These are phyloP conservation scores for Curvularia sp. DNA, from an alignment of 2,329 filamentous ascomycete species.

Conservation along the genomic window DNA sequence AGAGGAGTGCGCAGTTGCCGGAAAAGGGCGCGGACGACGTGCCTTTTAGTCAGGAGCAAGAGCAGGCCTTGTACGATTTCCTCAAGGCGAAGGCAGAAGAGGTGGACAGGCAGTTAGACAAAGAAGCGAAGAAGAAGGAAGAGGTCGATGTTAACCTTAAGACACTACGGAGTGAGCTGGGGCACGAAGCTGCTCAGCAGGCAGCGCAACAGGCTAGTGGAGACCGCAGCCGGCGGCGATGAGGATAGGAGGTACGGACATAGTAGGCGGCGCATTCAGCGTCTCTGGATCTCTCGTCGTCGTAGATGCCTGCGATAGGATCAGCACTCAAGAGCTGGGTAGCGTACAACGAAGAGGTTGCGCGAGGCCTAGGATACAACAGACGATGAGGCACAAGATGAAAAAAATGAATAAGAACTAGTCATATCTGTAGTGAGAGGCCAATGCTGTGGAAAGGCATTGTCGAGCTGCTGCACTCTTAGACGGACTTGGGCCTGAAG, in stretches of 20 bases:
- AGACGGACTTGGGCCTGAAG: background rate
- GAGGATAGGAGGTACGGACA: constrained; percentile 3
- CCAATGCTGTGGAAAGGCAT: background rate
- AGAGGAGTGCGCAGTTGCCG: constrained; percentile 47
- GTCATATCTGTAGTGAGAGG: background rate
- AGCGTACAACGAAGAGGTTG: background rate
- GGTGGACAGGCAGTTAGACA: constrained; percentile 44
- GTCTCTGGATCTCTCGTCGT: background rate
- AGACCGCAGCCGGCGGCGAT: constrained; percentile 47
- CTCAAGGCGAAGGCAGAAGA: constrained; percentile 43
- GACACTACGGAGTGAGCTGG: constrained; percentile 41
- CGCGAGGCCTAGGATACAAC: background rate
- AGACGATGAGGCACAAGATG: too few relatives aligned
- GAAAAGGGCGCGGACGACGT: constrained; percentile 45
- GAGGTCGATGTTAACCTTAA: constrained; percentile 44
- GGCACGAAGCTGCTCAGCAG: constrained; percentile 48
- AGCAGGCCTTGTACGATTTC: constrained; percentile 41
- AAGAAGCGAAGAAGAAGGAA: constrained; percentile 42
- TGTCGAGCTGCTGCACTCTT: background rate
- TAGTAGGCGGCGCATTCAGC: background rate
- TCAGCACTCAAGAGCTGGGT: background rate
- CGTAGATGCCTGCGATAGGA: background rate
- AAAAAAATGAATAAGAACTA: background rate
- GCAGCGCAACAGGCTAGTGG: constrained; percentile 50
- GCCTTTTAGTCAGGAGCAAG: constrained; percentile 48